Percentiles rank a stretch among this genome's conserved stretches.
phyloP scores from a whole-genome alignment of 228 moss, liverwort and hornwort genomes.

The Sphagnum fallax region DNA sequence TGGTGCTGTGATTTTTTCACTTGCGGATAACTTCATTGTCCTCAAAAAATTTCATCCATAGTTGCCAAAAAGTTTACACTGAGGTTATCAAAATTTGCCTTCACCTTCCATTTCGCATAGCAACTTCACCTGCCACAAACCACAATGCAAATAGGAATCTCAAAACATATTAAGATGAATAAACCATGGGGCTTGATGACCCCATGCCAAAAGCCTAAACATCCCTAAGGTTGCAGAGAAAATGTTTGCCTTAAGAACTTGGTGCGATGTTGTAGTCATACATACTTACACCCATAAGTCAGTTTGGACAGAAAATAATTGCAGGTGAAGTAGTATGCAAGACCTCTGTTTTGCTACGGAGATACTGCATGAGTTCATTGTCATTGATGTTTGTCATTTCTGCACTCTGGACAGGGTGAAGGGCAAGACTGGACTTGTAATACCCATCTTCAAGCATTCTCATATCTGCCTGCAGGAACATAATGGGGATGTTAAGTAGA shows the following conservation, averaged over 20 bases:
- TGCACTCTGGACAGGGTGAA: conserved; percentile 31
- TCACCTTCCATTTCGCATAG: not conserved
- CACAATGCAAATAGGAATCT: not conserved
- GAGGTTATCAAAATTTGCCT: not conserved
- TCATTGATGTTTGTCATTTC: conserved; percentile 31
- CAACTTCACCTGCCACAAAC: conserved; percentile 3
- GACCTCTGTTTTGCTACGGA: conserved; percentile 55
- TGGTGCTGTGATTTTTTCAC: too few species aligned
- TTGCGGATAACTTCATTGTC: too few species aligned
- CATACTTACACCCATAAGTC: not conserved
- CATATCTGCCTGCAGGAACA: conserved; percentile 20
- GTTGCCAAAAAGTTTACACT: too few species aligned
- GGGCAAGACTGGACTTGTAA: conserved; percentile 47
- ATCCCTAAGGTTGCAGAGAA: not conserved
- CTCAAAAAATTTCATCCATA: too few species aligned
- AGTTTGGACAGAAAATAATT: not conserved
- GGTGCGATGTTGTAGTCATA: not conserved
- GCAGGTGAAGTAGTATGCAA: not conserved
- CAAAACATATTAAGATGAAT: not conserved
- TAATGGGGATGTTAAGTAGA: not conserved
- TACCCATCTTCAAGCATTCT: conserved; percentile 55
- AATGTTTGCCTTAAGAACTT: not conserved
- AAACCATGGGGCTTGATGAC: not conserved
- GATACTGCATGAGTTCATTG: conserved; percentile 41
- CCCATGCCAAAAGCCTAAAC: not conserved